Base-by-base conservation (phyloP, 352 stramenopile species). In the Saprolegnia parasitica region DNA sequence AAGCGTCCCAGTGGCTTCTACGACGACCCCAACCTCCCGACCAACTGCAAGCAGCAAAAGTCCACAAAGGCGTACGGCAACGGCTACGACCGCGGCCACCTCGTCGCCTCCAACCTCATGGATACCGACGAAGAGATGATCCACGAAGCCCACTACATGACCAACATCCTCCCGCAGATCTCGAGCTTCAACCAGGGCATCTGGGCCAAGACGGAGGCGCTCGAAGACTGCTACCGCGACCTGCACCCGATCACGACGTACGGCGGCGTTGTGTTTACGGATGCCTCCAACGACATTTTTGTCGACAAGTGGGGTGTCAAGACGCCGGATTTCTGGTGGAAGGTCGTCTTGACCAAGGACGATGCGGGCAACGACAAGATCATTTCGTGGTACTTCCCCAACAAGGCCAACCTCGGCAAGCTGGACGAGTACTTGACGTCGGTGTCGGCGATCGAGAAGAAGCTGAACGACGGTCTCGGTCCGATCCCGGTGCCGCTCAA, bases 281-380 rank as follows among this genome's bases (percentile, higher is more conserved):
- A 67, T 32, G 2, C 13, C 10, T 56, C 60, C 10, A 67, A 67
- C 5, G 60, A 67, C 46, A 21, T 4, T 26, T 67, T 47, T 32
- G 10, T 57, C 21, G 40, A 52, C 13, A 56, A 32, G 0, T 32
- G 42, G 35, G 60, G 60, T 32, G 42, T 67, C 40, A 21, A 32
- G 9, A 67, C 60, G 5, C 60, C 60, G 0, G 60, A 67, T 32
- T 67, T 57, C 24, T 67, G 60, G 60, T 67, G 60, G 60, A 67
- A 67, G 46, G 60, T 67, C 16, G 60, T 67, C 23, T 56, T 52
- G 40, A 67, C 60, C 32, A 67, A 67, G 60, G 60, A 67, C 46
- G 37, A 56, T 11, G 42, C 16, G 10, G 60, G 60, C 60, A 13
- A 64, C 5, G 60, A 67, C 46, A 67, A 67, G 46, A 56, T 67